Evolutionary conservation across 2,329 filamentous ascomycete genomes (phyloP), one percentile per base, ranked within the genome.

Genomic region (Zymoseptoria pseudotritici): DNA sequence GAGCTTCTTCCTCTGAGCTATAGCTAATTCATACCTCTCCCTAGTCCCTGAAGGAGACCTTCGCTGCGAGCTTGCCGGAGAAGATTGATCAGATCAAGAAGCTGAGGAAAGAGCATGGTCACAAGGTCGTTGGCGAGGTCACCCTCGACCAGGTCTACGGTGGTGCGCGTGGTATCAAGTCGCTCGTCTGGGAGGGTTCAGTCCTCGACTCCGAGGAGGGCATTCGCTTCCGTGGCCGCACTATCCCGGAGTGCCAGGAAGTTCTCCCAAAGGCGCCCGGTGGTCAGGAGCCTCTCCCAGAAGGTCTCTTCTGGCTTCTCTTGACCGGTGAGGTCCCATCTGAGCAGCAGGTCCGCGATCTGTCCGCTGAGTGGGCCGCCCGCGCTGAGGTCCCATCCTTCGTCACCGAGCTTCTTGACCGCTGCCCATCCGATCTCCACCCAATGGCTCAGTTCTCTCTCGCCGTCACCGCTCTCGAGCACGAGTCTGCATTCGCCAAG

Each of bases 31-130:
- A 21, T n/a, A 26, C 51, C 36, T 55, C 10, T 56, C 57, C 13
- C 20, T n/a, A 99, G 94, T 91, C 91, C 70, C 82, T 99, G 76
- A 99, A 99, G 84, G 94, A 99, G 78, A 93, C 91, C 76, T 97
- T 99, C 78, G 93, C 93, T 76, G 92, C 94, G 78, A 88, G 93
- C 74, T 84, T 99, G 65, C 94, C 94, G 71, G 91, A 87, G 77
- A 95, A 97, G 86, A 88, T 97, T 75, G 94, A 99, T 82, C 90
- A 97, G 86, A 91, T 99, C 83, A 99, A 99, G 90, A 87, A 91
- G 79, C 87, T 99, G 74, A 86, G 91, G 79, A 97, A 97, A 91
- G 93, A 96, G 76, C 86, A 95, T 78, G 94, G 94, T 77, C 90
- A 83, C 83, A 97, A 93, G 83, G 90, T 97, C 73, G 77, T 99